Evolutionary conservation across 192 early-diverging fungal genomes (phyloP), one percentile per base, ranked within the genome.

Genomic region (Coemansia sp.): DNA sequence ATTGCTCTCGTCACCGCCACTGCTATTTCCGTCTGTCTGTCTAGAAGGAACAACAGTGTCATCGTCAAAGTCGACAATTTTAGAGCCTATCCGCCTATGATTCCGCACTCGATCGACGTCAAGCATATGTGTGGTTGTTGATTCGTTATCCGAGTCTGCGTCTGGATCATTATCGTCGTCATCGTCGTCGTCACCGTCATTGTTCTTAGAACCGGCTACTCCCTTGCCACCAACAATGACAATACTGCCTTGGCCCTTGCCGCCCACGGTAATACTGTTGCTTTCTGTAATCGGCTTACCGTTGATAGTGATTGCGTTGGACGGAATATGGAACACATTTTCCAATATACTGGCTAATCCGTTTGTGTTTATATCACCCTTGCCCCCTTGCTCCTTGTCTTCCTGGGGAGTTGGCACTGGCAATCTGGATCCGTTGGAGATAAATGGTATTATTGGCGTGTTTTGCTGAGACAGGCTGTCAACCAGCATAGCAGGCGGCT

Each of bases 291-390:
- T 46, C 3, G 78, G 78, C 62, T 56, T 75, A 8, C 78, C 78
- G n/a, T 73, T 73, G 32, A 81, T 81, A 7, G 74, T 76, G 40
- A 81, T 76, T 12, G 71, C 74, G 26, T 65, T 72, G 4, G 74
- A 60, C 36, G 78, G 71, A 18, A 81, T 72, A 21, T 81, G 69
- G 67, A 76, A 69, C 7, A 81, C 67, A 39, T 72, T 63, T 21
- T 76, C 63, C 21, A 82, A 61, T 26, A 82, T 60, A 41, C 71
- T 73, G 40, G 74, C 79, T 36, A 82, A 73, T 5, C 74, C 74
- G n/a, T 39, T 67, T 15, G 74, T 68, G 57, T 76, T 82, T 6
- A 73, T 43, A 6, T 43, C 43, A 19, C 60, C 61, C 5, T 61
- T 60, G 22, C 32, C 41, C 41, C 68, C 11, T 54, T 51, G 43